Evolutionary conservation across 192 early-diverging fungal species (phyloP).

Genomic region (Phlyctochytrium arcticum): DNA sequence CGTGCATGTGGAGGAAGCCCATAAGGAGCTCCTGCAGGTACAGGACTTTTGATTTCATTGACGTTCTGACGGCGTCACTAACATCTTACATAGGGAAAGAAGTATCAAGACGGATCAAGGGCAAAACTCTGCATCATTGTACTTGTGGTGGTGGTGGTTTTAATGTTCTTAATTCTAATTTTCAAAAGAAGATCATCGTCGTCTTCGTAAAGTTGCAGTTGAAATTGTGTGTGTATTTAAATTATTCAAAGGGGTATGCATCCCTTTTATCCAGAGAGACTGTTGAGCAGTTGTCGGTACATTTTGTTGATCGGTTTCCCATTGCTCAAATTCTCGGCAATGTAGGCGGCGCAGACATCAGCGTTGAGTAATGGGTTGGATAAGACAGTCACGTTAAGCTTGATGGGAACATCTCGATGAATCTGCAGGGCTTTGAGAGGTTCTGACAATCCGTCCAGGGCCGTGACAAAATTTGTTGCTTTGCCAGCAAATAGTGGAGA

Average conservation of each 20-base stretch:
- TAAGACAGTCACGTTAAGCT: conserved; percentile 46
- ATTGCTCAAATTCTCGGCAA: conserved; percentile 27
- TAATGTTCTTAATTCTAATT: conserved; percentile 73
- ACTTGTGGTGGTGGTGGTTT: conserved; percentile 69
- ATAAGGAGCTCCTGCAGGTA: conserved; percentile 76
- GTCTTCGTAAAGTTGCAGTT: too few relatives aligned
- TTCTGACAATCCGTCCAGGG: conserved; percentile 11
- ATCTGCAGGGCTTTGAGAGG: conserved; percentile 37
- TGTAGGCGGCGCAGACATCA: conserved; percentile 40
- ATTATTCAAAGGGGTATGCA: too few relatives aligned
- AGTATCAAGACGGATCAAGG: conserved; percentile 74
- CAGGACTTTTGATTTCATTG: not conserved
- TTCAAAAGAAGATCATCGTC: too few relatives aligned
- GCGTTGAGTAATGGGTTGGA: conserved; percentile 49
- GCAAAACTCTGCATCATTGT: conserved; percentile 83
- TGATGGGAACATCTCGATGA: conserved; percentile 40
- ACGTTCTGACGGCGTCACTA: not conserved
- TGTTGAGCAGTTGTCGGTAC: conserved; percentile 29
- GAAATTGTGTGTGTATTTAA: too few relatives aligned
- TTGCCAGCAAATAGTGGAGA: conserved; percentile 22
- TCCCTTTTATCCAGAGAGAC: conserved; percentile 6
- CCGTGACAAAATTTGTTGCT: conserved; percentile 14
- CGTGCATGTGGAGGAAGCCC: conserved; percentile 76
- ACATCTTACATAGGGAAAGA: conserved; percentile 55
- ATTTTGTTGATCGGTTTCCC: conserved; percentile 27